Percentiles rank a stretch among this genome's conserved stretches.
Evolutionary conservation across 805 yeast species (phyloP).

Genomic region (Candida xiaguanensis): DNA sequence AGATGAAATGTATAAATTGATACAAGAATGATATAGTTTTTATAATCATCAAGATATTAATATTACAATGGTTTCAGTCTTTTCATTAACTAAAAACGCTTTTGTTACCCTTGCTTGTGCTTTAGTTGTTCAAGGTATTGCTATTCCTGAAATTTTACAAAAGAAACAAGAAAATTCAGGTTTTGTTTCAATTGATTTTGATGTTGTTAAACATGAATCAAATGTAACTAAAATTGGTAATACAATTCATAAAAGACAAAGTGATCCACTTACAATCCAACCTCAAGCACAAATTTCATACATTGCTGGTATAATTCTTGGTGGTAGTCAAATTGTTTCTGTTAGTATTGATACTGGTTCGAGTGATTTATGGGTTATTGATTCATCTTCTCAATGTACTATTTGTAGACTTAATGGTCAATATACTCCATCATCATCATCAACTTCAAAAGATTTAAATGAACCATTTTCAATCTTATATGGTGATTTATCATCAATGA

Average conservation of each 20-base stretch:
- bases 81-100: too few relatives aligned
- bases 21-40: too few relatives aligned
- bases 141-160: constrained; percentile 7
- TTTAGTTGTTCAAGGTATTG: constrained; percentile 7
- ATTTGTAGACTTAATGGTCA: constrained; percentile 12
- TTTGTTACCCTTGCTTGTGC: constrained; percentile 10
- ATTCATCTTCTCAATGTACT: constrained; percentile 19
- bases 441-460: constrained; percentile 6
- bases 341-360: constrained; percentile 24
- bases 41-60: too few relatives aligned
- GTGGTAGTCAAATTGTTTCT: constrained; percentile 15
- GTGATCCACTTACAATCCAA: background rate
- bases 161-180: constrained; percentile 7
- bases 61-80: too few relatives aligned
- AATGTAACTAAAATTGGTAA: too few relatives aligned
- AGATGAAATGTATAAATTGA: too few relatives aligned
- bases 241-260: too few relatives aligned
- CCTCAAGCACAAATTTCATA: background rate
- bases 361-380: constrained; percentile 26
- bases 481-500: constrained; percentile 9
- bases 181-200: constrained; percentile 8
- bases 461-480: constrained; percentile 10
- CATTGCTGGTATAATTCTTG: constrained; percentile 6
- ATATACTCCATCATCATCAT: constrained; percentile 13
- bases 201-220: constrained; percentile 1